Evolutionary conservation across 2,329 filamentous ascomycete genomes (phyloP).

Genomic region (Ascochyta koolunga): DNA sequence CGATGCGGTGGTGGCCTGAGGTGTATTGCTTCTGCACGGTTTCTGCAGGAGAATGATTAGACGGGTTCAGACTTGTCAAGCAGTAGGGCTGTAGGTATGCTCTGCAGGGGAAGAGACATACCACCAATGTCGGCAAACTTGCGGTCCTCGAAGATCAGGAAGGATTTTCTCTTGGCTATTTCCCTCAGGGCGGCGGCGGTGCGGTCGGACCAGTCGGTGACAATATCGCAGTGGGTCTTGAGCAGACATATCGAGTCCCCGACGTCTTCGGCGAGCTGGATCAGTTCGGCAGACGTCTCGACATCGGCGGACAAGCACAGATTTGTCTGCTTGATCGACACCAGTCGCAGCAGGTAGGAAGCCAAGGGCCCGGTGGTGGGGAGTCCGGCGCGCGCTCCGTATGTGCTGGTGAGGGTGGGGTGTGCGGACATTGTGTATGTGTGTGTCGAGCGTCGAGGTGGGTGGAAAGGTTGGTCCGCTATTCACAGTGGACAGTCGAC

Average conservation of each 20-base stretch:
- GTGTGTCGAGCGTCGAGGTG: too few relatives aligned
- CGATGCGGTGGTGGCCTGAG: constrained; percentile 57
- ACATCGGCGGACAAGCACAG: constrained; percentile 64
- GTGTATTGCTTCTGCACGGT: constrained; percentile 63
- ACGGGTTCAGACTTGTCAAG: neutral
- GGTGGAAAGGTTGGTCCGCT: constrained; percentile 1
- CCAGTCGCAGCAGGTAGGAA: constrained; percentile 56
- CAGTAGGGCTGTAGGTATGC: neutral
- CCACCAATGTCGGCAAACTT: constrained; percentile 64
- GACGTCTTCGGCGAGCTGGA: constrained; percentile 62
- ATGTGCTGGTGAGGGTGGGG: constrained; percentile 48
- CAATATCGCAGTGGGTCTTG: constrained; percentile 67
- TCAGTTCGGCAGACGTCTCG: constrained; percentile 60
- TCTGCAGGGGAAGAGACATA: constrained; percentile 37
- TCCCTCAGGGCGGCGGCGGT: constrained; percentile 58
- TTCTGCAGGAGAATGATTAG: constrained; percentile 41
- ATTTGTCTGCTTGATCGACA: constrained; percentile 58
- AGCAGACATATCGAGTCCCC: constrained; percentile 66
- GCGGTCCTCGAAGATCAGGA: constrained; percentile 61
- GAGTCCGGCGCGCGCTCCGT: constrained; percentile 53
- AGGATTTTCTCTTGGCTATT: constrained; percentile 56
- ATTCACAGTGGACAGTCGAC: neutral
- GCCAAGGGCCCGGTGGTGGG: constrained; percentile 53
- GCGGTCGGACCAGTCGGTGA: constrained; percentile 64
- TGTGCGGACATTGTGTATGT: constrained; percentile 37